These are phyloP conservation scores for Leishmania martiniquensis DNA, from an alignment of 208 protist genomes.

Conservation along the genomic window DNA sequence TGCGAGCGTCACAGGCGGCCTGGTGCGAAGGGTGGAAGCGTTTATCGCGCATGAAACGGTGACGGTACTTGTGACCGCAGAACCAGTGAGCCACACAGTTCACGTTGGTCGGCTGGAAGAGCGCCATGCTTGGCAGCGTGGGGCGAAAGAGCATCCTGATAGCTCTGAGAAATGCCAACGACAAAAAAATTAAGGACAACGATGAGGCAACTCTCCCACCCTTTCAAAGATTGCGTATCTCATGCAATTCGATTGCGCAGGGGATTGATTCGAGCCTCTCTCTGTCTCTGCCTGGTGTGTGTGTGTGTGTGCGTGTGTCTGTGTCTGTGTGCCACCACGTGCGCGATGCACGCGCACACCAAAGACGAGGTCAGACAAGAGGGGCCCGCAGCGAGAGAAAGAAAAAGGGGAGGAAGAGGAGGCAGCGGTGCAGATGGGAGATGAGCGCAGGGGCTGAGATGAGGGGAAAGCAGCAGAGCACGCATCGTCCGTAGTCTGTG, in stretches of 20 bases:
- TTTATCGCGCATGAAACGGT: conserved; percentile 91
- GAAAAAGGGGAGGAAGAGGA: too few relatives aligned
- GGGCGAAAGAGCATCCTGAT: conserved; percentile 31
- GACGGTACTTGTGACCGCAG: conserved; percentile 83
- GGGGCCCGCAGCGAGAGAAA: neutral
- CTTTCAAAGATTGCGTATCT: too few relatives aligned
- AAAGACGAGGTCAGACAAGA: neutral
- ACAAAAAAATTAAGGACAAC: neutral
- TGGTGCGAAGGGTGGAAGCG: conserved; percentile 85
- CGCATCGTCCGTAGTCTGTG: neutral
- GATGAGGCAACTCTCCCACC: neutral
- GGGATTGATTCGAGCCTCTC: too few relatives aligned
- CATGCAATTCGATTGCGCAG: too few relatives aligned
- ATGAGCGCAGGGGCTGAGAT: neutral
- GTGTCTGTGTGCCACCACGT: neutral
- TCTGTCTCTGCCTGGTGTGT: too few relatives aligned
- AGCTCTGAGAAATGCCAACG: too few relatives aligned
- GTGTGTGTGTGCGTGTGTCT: too few relatives aligned
- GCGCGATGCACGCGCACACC: neutral
- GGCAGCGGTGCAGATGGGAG: neutral
- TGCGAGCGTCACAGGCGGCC: conserved; percentile 70
- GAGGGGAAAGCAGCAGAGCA: neutral
- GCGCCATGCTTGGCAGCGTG: conserved; percentile 29
- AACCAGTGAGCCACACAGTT: conserved; percentile 86
- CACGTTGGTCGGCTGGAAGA: conserved; percentile 58